Evolutionary conservation across 371 early-diverging fungal genomes (phyloP), one percentile per base, ranked within the genome.

Genomic region (Rhizomucor pusillus): DNA sequence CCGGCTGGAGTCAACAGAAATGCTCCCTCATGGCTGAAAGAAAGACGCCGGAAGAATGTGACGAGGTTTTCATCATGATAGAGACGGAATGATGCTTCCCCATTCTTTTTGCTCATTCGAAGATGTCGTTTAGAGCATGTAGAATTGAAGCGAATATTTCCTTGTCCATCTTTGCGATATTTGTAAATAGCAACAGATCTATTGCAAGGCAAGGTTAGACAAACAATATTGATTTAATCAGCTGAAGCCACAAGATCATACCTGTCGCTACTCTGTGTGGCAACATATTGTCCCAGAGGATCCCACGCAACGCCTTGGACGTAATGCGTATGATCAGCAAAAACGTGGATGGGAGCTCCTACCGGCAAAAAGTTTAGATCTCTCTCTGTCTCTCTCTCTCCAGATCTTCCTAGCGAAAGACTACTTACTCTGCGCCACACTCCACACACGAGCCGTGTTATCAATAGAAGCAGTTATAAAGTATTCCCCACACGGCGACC

Each of bases 261-360:
- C 82, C 97, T 75, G 62, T 97, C 98, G 63, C 91, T 90, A 67
- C 94, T 90, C 70, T 96, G 97, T 4, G 97, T 91, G 1, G 90
- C 93, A 5, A 97, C 66, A 61, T 78, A 94, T 64, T 89, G 74
- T 12, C 87, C 88, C n/a, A 90, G 66, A 1, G 98, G 97, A 69
- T 97, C 97, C 97, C 96, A 98, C 6, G 90, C 82, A 1, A 97
- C 93, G 25, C 98, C 98, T 74, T 97, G 96, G 10, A 98, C 95
- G 66, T 92, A 94, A 59, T 96, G 94, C 19, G 79, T 73, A 63
- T 98, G 97, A 51, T 93, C 94, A 1, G 86, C 73, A 47, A 95
- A 73, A 5, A 89, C 86, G 52, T 89, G 88, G 34, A 94, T 69
- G 54, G 90, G 89, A 44, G 78, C 80, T 49, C 84, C 94, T 87